phyloP scores from a whole-genome alignment of 495 filamentous ascomycete genomes.

The Penicillium alfredii region DNA sequence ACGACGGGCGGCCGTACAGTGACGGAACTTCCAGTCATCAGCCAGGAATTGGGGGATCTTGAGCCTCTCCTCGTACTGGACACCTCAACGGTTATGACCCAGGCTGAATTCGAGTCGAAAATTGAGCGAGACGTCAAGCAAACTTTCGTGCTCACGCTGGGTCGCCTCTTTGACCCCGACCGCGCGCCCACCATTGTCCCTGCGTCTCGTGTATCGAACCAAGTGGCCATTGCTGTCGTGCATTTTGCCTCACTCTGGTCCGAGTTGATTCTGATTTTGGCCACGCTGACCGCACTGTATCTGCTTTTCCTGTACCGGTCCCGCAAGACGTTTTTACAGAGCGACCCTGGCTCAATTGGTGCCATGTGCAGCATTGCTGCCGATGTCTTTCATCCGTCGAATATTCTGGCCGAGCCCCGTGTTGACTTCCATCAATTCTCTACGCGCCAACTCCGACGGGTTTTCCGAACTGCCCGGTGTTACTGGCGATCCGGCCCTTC shows the following conservation, averaged over 20 bases:
- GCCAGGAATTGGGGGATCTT: constrained; percentile 30
- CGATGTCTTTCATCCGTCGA: constrained; percentile 30
- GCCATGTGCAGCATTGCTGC: constrained; percentile 40
- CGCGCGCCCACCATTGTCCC: constrained; percentile 16
- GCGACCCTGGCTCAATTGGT: constrained; percentile 36
- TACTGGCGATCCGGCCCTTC: constrained; percentile 29
- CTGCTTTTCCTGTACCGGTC: constrained; percentile 28
- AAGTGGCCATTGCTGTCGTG: constrained; percentile 34
- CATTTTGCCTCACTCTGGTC: constrained; percentile 27
- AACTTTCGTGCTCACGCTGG: constrained; percentile 32
- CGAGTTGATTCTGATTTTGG: constrained; percentile 27
- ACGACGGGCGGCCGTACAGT: constrained; percentile 26
- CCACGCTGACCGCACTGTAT: constrained; percentile 20
- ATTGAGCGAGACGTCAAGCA: constrained; percentile 30
- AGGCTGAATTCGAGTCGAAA: constrained; percentile 26
- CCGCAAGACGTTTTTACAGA: constrained; percentile 32
- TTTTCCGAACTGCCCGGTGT: constrained; percentile 28
- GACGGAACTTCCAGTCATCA: constrained; percentile 35
- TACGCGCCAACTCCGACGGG: constrained; percentile 31
- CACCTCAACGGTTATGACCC: constrained; percentile 28
- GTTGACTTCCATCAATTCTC: constrained; percentile 36
- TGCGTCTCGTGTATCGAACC: constrained; percentile 18
- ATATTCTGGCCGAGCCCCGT: constrained; percentile 27
- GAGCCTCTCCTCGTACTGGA: constrained; percentile 32
- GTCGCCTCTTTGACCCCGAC: constrained; percentile 34